phyloP scores from a whole-genome alignment of 345 rosid species.

The Clarkia xantiana region DNA sequence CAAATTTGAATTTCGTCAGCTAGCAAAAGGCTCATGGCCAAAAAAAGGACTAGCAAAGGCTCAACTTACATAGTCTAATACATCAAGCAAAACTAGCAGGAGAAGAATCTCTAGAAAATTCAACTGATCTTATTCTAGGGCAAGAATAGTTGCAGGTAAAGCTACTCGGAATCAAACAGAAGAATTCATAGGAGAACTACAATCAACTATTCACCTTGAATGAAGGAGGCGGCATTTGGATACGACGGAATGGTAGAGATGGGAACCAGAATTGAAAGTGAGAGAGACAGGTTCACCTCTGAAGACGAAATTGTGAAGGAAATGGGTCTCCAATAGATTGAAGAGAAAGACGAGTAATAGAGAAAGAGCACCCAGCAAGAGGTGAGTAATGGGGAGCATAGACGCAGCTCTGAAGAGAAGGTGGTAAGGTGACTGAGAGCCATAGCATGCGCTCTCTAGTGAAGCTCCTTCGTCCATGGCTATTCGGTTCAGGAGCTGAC shows the following conservation, averaged over 20 bases:
- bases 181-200: neutral
- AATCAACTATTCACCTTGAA: slow-evolving; percentile 12
- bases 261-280: slow-evolving; percentile 16
- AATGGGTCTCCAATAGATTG: slow-evolving; percentile 26
- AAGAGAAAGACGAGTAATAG: slow-evolving; percentile 12
- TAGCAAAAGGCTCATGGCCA: no score
- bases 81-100: no score
- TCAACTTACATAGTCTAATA: no score
- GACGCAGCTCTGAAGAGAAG: slow-evolving; percentile 22
- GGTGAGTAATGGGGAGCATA: slow-evolving; percentile 21
- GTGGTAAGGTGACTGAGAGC: slow-evolving; percentile 18
- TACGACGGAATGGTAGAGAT: slow-evolving; percentile 20
- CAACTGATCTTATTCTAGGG: no score
- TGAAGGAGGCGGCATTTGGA: slow-evolving; percentile 21
- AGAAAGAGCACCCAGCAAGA: slow-evolving; percentile 3
- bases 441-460: no score
- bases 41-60: no score
- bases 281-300: slow-evolving; percentile 20
- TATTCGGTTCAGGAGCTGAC: no score
- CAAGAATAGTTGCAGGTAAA: neutral
- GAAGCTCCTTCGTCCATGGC: slow-evolving; percentile 11
- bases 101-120: no score
- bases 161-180: neutral
- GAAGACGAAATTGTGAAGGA: slow-evolving; percentile 18
- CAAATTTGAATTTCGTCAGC: no score